phyloP scores from a whole-genome alignment of 1,284 basidiomycete species.

The Austroboletus niveus region DNA sequence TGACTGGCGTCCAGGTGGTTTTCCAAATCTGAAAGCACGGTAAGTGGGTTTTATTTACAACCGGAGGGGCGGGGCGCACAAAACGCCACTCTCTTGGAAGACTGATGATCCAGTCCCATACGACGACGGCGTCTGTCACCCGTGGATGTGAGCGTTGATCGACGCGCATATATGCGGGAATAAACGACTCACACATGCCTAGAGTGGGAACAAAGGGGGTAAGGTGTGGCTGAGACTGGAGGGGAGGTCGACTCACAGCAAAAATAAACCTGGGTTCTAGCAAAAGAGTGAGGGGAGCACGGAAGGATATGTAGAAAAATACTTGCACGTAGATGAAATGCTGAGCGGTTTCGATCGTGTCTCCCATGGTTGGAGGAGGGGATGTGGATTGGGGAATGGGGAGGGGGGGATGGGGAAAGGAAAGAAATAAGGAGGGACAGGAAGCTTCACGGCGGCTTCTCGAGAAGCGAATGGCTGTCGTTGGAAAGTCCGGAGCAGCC shows the following conservation, averaged over 20 bases:
- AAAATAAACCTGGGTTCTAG: conserved; percentile 73
- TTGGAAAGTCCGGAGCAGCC: conserved; percentile 16
- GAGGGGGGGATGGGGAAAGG: conserved; percentile 5
- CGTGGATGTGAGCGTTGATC: conserved; percentile 13
- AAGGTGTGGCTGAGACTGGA: not conserved
- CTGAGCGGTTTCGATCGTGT: conserved; percentile 41
- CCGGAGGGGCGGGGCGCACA: conserved; percentile 39
- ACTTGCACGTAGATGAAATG: conserved; percentile 54
- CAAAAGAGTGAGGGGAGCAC: conserved; percentile 9
- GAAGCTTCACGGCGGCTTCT: conserved; percentile 25
- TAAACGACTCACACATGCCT: conserved; percentile 69
- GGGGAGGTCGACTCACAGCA: conserved; percentile 55
- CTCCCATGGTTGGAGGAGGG: conserved; percentile 34
- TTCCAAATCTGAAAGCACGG: conserved; percentile 60
- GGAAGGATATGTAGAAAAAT: conserved; percentile 1
- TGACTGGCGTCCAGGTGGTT: conserved; percentile 77
- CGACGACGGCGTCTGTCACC: conserved; percentile 64
- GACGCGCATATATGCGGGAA: conserved; percentile 15
- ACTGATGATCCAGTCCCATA: conserved; percentile 81
- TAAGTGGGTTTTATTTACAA: conserved; percentile 10
- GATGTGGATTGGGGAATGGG: conserved; percentile 3
- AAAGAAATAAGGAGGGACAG: conserved; percentile 26
- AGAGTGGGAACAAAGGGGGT: conserved; percentile 14
- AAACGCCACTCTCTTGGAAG: conserved; percentile 72
- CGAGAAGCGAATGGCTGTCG: conserved; percentile 27